Evolutionary conservation across 257 asterid species (phyloP), one percentile per base, ranked within the genome.

Genomic region (Pogostemon cablin): DNA sequence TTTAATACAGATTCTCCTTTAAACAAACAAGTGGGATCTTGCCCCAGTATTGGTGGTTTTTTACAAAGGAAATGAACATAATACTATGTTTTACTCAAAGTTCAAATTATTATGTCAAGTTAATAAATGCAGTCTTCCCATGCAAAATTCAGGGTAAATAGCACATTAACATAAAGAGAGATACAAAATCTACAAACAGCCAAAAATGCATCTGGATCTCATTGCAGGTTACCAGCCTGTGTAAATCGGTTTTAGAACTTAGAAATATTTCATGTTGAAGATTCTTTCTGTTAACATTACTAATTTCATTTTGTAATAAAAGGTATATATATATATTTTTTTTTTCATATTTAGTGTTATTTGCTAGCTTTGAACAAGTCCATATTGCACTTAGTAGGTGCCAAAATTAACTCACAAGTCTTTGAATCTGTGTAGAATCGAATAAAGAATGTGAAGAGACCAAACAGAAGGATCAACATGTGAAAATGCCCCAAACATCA

Each of bases 361-460:
- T 3, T 4, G 44, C 43, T 9, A 20, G 35, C 17, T 57, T 35
- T 32, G 63, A 35, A 43, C 63, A 34, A 1, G 4, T 15, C 5
- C 44, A 3, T 34, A 56, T 11, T 32, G n/a, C 50, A 43, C 6
- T 53, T 43, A 2, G 73, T 43, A 2, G 73, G 15, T 5, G 39
- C 49, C 54, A 41, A 63, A 34, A 57, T 40, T 57, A 69, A 42
- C 11, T 69, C 67, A 69, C 10, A 44, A 57, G 47, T 57, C 44
- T 57, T 35, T 43, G 7, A 43, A 46, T 25, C 39, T 3, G 35
- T 9, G 53, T 3, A 47, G 9, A 11, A 60, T 48, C 44, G 48
- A 35, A 43, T 25, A 37, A 70, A 8, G 9, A 7, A 15, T n/a
- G 32, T 34, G 4, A 47, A 7, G 67, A 69, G 46, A 69, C 37